Evolutionary conservation across 2,329 filamentous ascomycete species (phyloP), one percentile per base, ranked within the genome.

Genomic region (Cladorrhinum sp.): DNA sequence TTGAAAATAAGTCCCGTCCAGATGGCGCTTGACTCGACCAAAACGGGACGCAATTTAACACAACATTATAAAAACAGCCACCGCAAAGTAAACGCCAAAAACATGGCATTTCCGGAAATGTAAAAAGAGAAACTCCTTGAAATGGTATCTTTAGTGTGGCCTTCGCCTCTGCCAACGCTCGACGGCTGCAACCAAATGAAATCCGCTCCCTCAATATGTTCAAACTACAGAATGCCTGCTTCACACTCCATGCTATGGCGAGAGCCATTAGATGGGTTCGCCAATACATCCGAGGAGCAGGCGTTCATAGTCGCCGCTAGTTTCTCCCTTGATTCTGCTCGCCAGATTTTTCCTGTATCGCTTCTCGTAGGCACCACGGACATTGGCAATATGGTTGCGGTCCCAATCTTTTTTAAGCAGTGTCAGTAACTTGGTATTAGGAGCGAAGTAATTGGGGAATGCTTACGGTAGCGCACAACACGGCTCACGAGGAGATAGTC

Each of bases 251-350:
- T 41, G 36, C 36, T 41, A 13, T 13, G 6, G 4, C 18, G 3
- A 18, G 4, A 36, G 6, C 1, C 57, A n/a, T 62, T 65, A 70
- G 45, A 69, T 63, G 48, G 49, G 65, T 66, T 82, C 80, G 18
- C 81, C 82, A 55, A 85, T 75, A 57, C 81, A 84, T n/a, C 89
- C 91, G 65, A 96, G 75, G 83, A 97, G 81, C 69, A 93, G 75
- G 67, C 77, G 83, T 76, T 90, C 81, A 68, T 95, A 96, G 74
- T 96, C 89, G 3, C 92, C 91, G 63, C 89, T 91, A 4, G 91
- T 96, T 79, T 98, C 93, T 2, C 88, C 86, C 71, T 84, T 85
- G 69, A 98, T 90, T 52, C 92, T 81, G 59, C 79, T 79, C 10
- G 83, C 80, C 59, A 98, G 76, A 64, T 86, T 87, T 68, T 78